Percentiles rank a stretch among this genome's conserved stretches.
These are phyloP conservation scores for Trifolium pratense DNA, from an alignment of 306 rosid species.

Conservation along the genomic window DNA sequence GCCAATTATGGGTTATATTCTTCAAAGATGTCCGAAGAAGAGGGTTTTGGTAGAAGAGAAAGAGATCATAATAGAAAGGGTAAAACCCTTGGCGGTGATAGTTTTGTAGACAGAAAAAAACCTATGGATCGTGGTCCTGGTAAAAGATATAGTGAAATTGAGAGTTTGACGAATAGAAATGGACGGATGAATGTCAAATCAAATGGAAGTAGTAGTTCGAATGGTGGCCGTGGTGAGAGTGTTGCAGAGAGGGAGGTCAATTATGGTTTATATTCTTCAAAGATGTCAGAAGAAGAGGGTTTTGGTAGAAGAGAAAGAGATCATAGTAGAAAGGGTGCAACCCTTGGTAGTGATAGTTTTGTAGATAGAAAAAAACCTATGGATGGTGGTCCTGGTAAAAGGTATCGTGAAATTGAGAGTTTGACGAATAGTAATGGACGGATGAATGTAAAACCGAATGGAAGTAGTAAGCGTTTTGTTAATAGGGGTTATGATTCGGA, in stretches of 20 bases:
- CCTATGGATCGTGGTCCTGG: conserved; percentile 27
- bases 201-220: conserved; percentile 42
- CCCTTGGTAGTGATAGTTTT: conserved; percentile 37
- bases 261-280: conserved; percentile 40
- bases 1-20: conserved; percentile 8
- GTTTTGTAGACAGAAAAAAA: conserved; percentile 39
- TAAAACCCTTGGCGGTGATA: conserved; percentile 37
- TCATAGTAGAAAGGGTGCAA: conserved; percentile 39
- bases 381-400: conserved; percentile 41
- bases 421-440: conserved; percentile 32
- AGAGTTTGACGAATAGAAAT: conserved; percentile 41
- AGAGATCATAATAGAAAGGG: conserved; percentile 41
- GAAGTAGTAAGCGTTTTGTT: conserved; percentile 41
- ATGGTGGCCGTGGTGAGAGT: not conserved
- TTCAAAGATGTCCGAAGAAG: conserved; percentile 20
- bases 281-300: conserved; percentile 25
- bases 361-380: conserved; percentile 34
- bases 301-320: conserved; percentile 39
- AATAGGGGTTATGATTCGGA: conserved; percentile 48
- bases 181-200: conserved; percentile 38
- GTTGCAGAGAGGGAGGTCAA: not conserved
- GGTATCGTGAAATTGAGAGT: conserved; percentile 42
- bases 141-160: conserved; percentile 43
- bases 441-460: conserved; percentile 42
- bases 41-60: conserved; percentile 36